These are phyloP conservation scores for Pleurotus sapidus DNA, from an alignment of 768 basidiomycete genomes.

Conservation along the genomic window DNA sequence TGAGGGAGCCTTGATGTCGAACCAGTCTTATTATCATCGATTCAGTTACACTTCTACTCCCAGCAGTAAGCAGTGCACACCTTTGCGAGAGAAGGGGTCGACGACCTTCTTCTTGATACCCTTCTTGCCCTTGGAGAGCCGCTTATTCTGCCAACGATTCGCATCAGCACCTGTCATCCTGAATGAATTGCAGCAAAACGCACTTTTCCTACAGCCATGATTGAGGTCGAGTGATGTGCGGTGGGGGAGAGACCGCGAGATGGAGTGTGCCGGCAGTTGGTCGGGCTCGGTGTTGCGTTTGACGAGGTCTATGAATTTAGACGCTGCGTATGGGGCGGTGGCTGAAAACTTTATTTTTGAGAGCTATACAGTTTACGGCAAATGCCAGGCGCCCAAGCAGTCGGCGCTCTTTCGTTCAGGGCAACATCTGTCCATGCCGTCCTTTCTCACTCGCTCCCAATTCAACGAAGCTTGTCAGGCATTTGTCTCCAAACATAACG, in stretches of 20 bases:
- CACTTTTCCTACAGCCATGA: slow-evolving; percentile 91
- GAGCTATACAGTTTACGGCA: slow-evolving; percentile 45
- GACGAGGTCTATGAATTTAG: slow-evolving; percentile 22
- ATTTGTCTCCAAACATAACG: slow-evolving; percentile 33
- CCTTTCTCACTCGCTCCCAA: slow-evolving; percentile 51
- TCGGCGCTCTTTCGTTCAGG: slow-evolving; percentile 13
- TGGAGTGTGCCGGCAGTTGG: slow-evolving; percentile 43
- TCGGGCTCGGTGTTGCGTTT: slow-evolving; percentile 44
- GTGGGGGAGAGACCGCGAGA: slow-evolving; percentile 35
- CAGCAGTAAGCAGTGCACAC: slow-evolving; percentile 36
- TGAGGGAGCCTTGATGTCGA: slow-evolving; percentile 97
- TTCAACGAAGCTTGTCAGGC: slow-evolving; percentile 61
- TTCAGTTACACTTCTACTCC: not conserved
- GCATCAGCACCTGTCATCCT: no score
- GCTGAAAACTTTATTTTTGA: slow-evolving; percentile 60
- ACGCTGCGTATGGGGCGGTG: slow-evolving; percentile 33
- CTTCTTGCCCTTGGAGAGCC: slow-evolving; percentile 97
- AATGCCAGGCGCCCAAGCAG: slow-evolving; percentile 39
- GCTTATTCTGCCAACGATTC: slow-evolving; percentile 74
- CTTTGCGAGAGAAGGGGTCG: slow-evolving; percentile 99
- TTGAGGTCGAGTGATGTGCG: slow-evolving; percentile 37
- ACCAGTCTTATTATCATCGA: slow-evolving; percentile 74
- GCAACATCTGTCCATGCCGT: slow-evolving; percentile 16
- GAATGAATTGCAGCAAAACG: slow-evolving; percentile 4
- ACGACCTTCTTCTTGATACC: slow-evolving; percentile 99